These are phyloP conservation scores for Eucalyptus viminalis DNA, from an alignment of 345 rosid genomes.

Conservation along the genomic window DNA sequence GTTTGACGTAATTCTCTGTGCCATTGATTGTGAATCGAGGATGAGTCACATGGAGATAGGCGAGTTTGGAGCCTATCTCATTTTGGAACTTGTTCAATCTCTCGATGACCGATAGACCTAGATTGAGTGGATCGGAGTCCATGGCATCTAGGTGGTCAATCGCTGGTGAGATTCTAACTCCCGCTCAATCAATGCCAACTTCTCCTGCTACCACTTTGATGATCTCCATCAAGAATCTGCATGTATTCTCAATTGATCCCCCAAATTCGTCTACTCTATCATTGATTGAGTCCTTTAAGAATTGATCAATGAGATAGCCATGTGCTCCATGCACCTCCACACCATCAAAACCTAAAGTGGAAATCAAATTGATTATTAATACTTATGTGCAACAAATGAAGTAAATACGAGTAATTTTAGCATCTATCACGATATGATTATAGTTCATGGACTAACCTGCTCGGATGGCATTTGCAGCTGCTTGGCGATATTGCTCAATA, in stretches of 20 bases:
- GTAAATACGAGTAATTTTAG: too few species aligned
- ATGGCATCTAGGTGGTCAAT: background rate
- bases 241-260: slow-evolving; percentile 49
- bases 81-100: background rate
- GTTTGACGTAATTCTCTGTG: background rate
- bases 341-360: slow-evolving; percentile 58
- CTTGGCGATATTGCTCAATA: too few species aligned
- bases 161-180: slow-evolving; percentile 67
- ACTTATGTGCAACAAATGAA: background rate
- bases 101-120: background rate
- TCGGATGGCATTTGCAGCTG: too few species aligned
- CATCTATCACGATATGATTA: too few species aligned
- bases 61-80: background rate
- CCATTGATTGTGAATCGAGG: background rate
- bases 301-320: slow-evolving; percentile 84
- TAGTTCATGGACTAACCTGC: too few species aligned
- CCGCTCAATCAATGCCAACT: slow-evolving; percentile 46
- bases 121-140: background rate
- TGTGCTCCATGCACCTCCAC: slow-evolving; percentile 85
- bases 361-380: background rate
- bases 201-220: slow-evolving; percentile 41
- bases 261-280: slow-evolving; percentile 70
- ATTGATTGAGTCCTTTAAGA: slow-evolving; percentile 68
- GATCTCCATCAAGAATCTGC: slow-evolving; percentile 54
- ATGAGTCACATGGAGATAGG: background rate